Evolutionary conservation across 768 basidiomycete genomes (phyloP).

Genomic region (Trametes gibbosa): DNA sequence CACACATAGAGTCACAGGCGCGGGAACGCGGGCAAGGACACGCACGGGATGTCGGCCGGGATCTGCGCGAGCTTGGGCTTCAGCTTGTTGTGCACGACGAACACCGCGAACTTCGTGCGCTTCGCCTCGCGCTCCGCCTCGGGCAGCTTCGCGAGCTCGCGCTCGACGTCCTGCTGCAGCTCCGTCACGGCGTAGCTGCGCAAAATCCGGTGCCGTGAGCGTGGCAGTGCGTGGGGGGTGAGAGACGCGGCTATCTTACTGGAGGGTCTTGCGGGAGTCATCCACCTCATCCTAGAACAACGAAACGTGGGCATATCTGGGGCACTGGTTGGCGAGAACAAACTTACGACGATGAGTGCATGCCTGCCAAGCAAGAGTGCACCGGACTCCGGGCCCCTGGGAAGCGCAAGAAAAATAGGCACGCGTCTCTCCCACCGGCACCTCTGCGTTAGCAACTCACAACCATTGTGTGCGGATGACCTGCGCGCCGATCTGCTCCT

Average conservation of each 20-base stretch:
- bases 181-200: constrained; percentile 86
- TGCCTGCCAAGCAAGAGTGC: constrained; percentile 75
- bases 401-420: neutral
- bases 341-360: constrained; percentile 77
- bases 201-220: neutral
- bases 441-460: constrained; percentile 45
- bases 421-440: neutral
- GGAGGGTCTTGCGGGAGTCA: constrained; percentile 84
- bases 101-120: constrained; percentile 82
- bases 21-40: constrained; percentile 13
- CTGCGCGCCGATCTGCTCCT: constrained; percentile 73
- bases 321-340: neutral
- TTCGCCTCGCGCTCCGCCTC: constrained; percentile 70
- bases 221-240: neutral
- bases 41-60: constrained; percentile 63
- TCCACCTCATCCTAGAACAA: constrained; percentile 75
- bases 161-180: constrained; percentile 84
- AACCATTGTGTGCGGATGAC: constrained; percentile 97
- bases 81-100: constrained; percentile 93
- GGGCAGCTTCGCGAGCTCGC: constrained; percentile 58
- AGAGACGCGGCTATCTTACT: constrained; percentile 44
- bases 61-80: constrained; percentile 82
- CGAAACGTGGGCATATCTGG: neutral
- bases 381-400: constrained; percentile 62
- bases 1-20: neutral